Evolutionary conservation across 768 basidiomycete species (phyloP).

Genomic region (Clathrus columnatus): DNA sequence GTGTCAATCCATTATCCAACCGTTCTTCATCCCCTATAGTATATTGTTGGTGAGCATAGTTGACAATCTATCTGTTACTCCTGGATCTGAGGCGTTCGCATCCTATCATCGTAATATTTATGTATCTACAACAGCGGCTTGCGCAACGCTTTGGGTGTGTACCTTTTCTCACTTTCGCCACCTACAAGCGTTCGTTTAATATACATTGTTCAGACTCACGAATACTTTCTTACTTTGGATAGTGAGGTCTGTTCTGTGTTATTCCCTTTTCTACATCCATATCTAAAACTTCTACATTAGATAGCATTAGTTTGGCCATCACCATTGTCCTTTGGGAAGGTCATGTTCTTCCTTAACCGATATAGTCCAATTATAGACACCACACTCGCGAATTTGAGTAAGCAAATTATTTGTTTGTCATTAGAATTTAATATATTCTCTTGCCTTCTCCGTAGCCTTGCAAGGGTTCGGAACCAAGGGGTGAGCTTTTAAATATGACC

Average conservation of each 20-base stretch:
- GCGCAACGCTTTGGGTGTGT: not conserved
- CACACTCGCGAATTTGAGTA: not conserved
- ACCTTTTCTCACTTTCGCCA: not conserved
- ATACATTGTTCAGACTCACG: not conserved
- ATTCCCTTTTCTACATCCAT: not conserved
- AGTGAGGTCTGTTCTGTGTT: not conserved
- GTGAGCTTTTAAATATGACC: not conserved
- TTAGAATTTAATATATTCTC: not conserved
- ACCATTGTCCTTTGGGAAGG: constrained; percentile 2
- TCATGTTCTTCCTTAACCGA: constrained; percentile 4
- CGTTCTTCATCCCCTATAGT: not conserved
- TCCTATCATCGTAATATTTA: not conserved
- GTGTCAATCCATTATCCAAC: not conserved
- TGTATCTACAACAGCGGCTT: not conserved
- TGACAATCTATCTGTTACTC: not conserved
- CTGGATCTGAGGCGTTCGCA: not conserved
- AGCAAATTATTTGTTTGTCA: not conserved
- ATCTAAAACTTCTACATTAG: not conserved
- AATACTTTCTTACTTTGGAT: not conserved
- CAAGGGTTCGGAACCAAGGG: not conserved
- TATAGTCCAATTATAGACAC: constrained; percentile 5
- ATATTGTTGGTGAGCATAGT: not conserved
- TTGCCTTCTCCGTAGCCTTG: not conserved
- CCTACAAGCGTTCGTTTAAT: not conserved
- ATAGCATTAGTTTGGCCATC: constrained; percentile 1